phyloP scores from a whole-genome alignment of 306 rosid genomes.

The Echinosophora koreensis region DNA sequence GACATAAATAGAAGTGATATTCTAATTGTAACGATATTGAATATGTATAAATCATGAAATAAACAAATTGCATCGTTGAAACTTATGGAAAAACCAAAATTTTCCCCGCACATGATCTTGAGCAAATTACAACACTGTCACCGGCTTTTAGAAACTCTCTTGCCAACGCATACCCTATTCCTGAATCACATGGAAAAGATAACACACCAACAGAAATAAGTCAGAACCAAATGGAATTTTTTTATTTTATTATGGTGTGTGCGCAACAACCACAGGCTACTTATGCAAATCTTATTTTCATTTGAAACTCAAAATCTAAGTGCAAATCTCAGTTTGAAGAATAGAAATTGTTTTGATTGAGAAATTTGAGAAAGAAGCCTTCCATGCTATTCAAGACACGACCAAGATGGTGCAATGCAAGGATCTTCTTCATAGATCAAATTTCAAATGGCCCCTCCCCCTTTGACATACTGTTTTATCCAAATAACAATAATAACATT shows the following conservation, averaged over 20 bases:
- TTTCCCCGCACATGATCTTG: conserved; percentile 71
- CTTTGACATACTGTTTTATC: neutral
- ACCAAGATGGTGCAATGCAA: neutral
- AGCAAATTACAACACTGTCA: conserved; percentile 80
- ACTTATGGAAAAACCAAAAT: conserved; percentile 33
- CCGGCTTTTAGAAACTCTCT: conserved; percentile 89
- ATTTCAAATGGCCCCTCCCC: neutral
- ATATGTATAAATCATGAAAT: conserved; percentile 26
- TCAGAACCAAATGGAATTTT: neutral
- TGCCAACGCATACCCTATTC: conserved; percentile 87
- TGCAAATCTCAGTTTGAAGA: conserved; percentile 7
- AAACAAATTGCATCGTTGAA: conserved; percentile 25
- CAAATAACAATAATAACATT: neutral
- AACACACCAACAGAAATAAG: conserved; percentile 21
- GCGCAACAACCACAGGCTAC: neutral
- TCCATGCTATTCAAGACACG: neutral
- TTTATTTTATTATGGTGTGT: neutral
- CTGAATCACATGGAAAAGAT: conserved; percentile 54
- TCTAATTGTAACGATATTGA: conserved; percentile 16
- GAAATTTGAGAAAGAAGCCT: neutral
- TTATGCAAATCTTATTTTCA: neutral
- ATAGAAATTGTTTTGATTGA: neutral
- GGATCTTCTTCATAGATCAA: neutral
- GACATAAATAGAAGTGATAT: neutral
- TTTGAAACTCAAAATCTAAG: neutral